Evolutionary conservation across 768 basidiomycete genomes (phyloP).

Genomic region (Tulasnella sp.): DNA sequence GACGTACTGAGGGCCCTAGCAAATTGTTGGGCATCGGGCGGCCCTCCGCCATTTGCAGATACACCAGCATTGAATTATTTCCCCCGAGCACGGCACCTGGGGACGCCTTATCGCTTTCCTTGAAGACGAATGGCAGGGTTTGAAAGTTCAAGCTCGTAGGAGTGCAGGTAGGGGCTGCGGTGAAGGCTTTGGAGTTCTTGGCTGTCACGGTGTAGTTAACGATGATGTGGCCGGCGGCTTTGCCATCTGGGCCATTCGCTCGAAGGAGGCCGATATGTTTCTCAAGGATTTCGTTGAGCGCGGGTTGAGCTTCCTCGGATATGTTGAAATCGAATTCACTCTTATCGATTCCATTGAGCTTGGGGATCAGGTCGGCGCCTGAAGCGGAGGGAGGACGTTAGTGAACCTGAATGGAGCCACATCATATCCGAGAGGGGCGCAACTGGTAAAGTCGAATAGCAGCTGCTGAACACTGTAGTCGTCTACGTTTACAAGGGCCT

Average conservation of each 20-base stretch:
- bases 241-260: no score
- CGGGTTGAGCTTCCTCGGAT: not conserved
- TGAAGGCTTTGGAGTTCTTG: not conserved
- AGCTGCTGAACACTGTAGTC: not conserved
- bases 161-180: not conserved
- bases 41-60: not conserved
- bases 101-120: not conserved
- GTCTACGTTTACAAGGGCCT: not conserved
- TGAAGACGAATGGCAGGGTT: not conserved
- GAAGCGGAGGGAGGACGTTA: not conserved
- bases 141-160: not conserved
- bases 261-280: not conserved
- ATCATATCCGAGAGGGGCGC: not conserved
- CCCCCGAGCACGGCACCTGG: not conserved
- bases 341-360: not conserved
- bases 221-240: not conserved
- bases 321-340: not conserved
- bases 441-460: slow-evolving; percentile 3
- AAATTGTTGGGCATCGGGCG: not conserved
- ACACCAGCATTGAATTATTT: not conserved
- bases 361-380: not conserved
- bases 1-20: no score
- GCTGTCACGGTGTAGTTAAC: not conserved
- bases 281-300: not conserved
- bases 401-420: not conserved